These are phyloP conservation scores for Cochlearia excelsa DNA, from an alignment of 345 rosid genomes.

Conservation along the genomic window DNA sequence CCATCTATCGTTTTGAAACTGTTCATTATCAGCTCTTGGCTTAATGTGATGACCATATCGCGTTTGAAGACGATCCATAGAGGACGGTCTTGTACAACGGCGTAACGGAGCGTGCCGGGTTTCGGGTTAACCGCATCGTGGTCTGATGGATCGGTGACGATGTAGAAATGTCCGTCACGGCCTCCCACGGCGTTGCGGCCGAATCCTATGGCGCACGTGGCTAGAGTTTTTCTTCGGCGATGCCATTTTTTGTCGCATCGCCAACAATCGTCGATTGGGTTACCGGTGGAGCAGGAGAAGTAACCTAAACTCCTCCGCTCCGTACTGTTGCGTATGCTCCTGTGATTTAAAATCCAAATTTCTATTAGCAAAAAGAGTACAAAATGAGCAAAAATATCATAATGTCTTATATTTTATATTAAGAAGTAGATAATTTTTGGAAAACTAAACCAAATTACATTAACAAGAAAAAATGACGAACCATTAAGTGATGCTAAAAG, in stretches of 20 bases:
- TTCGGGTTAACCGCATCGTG: constrained; percentile 56
- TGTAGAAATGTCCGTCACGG: constrained; percentile 60
- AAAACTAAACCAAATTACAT: no score
- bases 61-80: constrained; percentile 43
- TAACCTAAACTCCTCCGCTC: constrained; percentile 54
- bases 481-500: no score
- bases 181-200: constrained; percentile 74
- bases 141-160: constrained; percentile 51
- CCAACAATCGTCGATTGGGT: constrained; percentile 83
- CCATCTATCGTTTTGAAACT: no score
- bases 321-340: constrained; percentile 67
- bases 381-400: no score
- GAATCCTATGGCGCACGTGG: constrained; percentile 63
- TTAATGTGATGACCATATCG: no score
- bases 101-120: constrained; percentile 73
- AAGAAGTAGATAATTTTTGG: no score
- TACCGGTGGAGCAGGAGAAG: constrained; percentile 53
- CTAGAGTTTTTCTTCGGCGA: constrained; percentile 45
- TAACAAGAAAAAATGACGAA: no score
- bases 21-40: no score
- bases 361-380: no score
- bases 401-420: no score
- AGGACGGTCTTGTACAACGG: constrained; percentile 62
- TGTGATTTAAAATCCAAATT: constrained; percentile 21
- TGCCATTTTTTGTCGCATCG: constrained; percentile 61